A percentile compares a stretch with the other conserved stretches of the same genome.
These are phyloP conservation scores for Inga oerstediana DNA, from an alignment of 306 rosid species.

Conservation along the genomic window DNA sequence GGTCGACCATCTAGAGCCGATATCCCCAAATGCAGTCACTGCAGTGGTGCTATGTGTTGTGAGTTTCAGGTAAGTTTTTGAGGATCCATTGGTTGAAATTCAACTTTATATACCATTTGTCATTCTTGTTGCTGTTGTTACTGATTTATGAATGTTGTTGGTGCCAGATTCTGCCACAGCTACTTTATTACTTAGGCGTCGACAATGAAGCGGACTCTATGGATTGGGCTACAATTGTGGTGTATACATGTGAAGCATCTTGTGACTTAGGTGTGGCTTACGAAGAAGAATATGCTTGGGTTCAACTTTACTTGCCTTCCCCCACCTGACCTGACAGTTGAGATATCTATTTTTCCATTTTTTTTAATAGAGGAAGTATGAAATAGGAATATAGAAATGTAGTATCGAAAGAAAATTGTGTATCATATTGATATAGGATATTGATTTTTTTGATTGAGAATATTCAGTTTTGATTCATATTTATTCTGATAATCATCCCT, in stretches of 20 bases:
- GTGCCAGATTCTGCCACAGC: slow-evolving; percentile 71
- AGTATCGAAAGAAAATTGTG: too few relatives aligned
- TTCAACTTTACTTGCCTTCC: slow-evolving; percentile 58
- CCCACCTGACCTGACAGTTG: neutral
- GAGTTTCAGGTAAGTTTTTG: too few relatives aligned
- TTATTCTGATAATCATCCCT: neutral
- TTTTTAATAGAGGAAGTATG: too few relatives aligned
- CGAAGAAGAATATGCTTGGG: slow-evolving; percentile 71
- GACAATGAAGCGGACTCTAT: slow-evolving; percentile 61
- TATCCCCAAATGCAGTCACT: too few relatives aligned
- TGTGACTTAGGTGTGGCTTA: slow-evolving; percentile 57
- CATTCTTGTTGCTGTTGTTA: too few relatives aligned
- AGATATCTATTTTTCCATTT: neutral
- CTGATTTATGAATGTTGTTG: slow-evolving; percentile 32
- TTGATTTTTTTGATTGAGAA: neutral
- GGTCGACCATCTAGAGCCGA: too few relatives aligned
- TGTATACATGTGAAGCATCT: slow-evolving; percentile 68
- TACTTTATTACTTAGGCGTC: slow-evolving; percentile 62
- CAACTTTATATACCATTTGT: too few relatives aligned
- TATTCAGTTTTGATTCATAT: neutral
- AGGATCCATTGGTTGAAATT: too few relatives aligned
- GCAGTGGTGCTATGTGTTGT: too few relatives aligned
- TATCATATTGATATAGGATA: neutral
- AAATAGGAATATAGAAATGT: too few relatives aligned
- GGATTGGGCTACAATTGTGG: slow-evolving; percentile 74